Conservation (phyloP, 768 basidiomycete genomes). For the Mycena indigotica region DNA sequence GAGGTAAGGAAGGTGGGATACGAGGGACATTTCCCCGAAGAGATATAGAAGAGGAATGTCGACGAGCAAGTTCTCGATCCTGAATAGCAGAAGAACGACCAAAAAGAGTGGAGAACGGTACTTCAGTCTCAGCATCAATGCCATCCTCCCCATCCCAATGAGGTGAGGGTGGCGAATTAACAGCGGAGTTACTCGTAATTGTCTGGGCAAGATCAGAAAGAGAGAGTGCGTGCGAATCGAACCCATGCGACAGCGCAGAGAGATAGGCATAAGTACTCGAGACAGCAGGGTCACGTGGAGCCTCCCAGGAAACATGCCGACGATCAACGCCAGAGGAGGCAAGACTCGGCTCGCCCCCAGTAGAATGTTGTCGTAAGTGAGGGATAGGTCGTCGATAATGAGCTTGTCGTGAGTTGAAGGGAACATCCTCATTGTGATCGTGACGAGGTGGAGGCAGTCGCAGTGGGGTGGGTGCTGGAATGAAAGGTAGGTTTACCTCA, state of each 20-base stretch:
- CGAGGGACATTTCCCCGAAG: conserved; percentile 22
- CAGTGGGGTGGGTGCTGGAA: neutral
- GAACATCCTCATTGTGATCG: neutral
- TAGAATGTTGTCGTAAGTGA: conserved; percentile 12
- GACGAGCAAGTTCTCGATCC: conserved; percentile 5
- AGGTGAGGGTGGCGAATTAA: neutral
- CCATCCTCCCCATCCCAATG: neutral
- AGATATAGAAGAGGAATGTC: conserved; percentile 20
- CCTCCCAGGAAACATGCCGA: conserved; percentile 22
- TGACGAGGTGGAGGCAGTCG: neutral
- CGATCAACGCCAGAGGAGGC: conserved; percentile 19
- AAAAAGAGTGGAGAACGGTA: conserved; percentile 19
- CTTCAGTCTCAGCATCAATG: conserved; percentile 8
- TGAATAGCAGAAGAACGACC: neutral
- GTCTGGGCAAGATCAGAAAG: conserved; percentile 26
- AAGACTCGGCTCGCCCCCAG: conserved; percentile 14
- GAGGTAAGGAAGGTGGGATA: conserved; percentile 31
- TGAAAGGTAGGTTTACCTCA: neutral
- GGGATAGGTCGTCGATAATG: conserved; percentile 8
- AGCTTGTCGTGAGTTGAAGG: conserved; percentile 9
- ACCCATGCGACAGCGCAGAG: conserved; percentile 16
- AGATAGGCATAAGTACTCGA: conserved; percentile 19
- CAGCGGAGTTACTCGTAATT: conserved; percentile 18
- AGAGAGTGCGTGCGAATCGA: conserved; percentile 16
- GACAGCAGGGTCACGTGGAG: conserved; percentile 13